phyloP scores from a whole-genome alignment of 2,329 filamentous ascomycete species.

The Aureobasidium sp. region DNA sequence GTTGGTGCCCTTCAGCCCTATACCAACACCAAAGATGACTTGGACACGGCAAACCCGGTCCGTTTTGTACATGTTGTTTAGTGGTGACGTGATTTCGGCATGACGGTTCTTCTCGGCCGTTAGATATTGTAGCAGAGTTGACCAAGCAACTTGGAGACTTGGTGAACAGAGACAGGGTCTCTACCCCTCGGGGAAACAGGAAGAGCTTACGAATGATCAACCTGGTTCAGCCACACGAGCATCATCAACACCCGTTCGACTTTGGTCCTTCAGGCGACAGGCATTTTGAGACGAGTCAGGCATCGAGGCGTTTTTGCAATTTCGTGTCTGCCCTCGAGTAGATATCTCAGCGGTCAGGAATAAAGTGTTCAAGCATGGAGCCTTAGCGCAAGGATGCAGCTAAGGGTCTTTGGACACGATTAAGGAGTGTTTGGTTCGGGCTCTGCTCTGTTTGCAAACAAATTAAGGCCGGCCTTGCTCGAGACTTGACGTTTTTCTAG shows the following conservation, averaged over 20 bases:
- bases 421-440: not conserved
- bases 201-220: slow-evolving; percentile 6
- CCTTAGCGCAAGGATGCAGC: not conserved
- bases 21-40: no score
- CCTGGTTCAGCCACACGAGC: not conserved
- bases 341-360: not conserved
- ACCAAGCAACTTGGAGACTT: not conserved
- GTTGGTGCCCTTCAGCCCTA: not conserved
- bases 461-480: not conserved
- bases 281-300: not conserved
- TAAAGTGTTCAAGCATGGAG: not conserved
- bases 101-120: not conserved
- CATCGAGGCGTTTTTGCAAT: not conserved
- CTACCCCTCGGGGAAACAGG: not conserved
- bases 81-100: not conserved
- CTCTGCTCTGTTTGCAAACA: not conserved
- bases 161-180: not conserved
- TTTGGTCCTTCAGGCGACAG: not conserved
- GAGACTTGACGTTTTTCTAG: not conserved
- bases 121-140: not conserved
- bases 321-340: not conserved
- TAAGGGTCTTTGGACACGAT: not conserved
- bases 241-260: not conserved
- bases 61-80: no score
- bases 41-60: not conserved